A percentile compares a stretch with the other conserved stretches of the same genome.
Conservation (phyloP, 495 filamentous ascomycete species). For the Hyaloscypha variabilis region DNA sequence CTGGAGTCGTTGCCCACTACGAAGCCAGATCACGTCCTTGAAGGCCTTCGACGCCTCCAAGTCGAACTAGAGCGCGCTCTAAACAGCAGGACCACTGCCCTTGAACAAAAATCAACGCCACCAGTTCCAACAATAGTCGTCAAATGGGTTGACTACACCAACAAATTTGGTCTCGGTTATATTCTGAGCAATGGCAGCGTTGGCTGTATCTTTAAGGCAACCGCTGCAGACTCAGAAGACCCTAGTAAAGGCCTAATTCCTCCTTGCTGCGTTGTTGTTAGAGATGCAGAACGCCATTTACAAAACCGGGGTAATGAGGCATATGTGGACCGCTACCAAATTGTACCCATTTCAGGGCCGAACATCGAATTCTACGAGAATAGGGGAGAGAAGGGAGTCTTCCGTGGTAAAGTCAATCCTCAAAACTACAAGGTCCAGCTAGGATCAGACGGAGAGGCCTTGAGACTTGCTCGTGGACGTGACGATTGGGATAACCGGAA, state of each 20-base stretch:
- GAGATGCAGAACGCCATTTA: conserved; percentile 62
- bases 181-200: conserved; percentile 83
- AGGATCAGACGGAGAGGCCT: conserved; percentile 52
- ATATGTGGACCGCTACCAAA: conserved; percentile 63
- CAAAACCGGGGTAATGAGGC: conserved; percentile 53
- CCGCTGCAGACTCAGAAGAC: conserved; percentile 50
- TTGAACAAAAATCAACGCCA: conserved; percentile 42
- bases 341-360: conserved; percentile 63
- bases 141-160: conserved; percentile 95
- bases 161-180: conserved; percentile 86
- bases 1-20: conserved; percentile 49
- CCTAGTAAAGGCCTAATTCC: conserved; percentile 46
- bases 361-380: conserved; percentile 81
- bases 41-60: conserved; percentile 50
- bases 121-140: conserved; percentile 63
- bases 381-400: conserved; percentile 65
- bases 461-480: conserved; percentile 52
- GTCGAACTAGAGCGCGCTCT: conserved; percentile 58
- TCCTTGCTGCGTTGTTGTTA: conserved; percentile 69
- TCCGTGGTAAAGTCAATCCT: conserved; percentile 61
- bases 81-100: conserved; percentile 52
- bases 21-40: conserved; percentile 53
- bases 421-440: conserved; percentile 59
- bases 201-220: conserved; percentile 73
- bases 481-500: conserved; percentile 70